phyloP scores from a whole-genome alignment of 176 grass and related monocot species.

The Carex cristatella region DNA sequence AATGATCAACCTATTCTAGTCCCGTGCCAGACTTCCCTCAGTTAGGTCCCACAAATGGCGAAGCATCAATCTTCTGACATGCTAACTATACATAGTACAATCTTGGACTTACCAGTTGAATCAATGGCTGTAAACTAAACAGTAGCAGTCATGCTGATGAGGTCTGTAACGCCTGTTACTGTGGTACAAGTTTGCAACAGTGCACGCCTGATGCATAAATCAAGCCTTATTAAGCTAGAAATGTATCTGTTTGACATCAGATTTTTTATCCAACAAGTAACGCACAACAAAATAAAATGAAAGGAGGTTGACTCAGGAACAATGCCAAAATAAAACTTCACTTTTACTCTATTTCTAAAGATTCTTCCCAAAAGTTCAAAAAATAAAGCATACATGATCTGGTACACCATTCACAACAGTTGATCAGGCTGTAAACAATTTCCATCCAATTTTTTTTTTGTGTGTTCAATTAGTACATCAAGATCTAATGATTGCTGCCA shows the following conservation, averaged over 20 bases:
- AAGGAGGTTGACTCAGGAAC: not conserved
- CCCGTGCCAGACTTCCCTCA: not conserved
- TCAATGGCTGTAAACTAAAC: not conserved
- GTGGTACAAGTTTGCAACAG: conserved; percentile 9
- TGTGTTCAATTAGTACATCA: not conserved
- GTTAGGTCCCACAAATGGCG: conserved; percentile 9
- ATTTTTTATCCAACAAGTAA: not conserved
- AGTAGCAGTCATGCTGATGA: conserved; percentile 8
- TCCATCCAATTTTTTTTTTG: not conserved
- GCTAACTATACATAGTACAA: conserved; percentile 13
- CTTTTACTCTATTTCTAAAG: not conserved
- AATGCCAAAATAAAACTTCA: not conserved
- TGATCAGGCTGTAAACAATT: not conserved
- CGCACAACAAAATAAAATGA: not conserved
- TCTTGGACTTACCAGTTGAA: not conserved
- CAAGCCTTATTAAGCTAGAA: conserved; percentile 15
- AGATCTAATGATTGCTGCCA: not conserved
- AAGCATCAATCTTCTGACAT: conserved; percentile 19
- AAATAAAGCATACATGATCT: not conserved
- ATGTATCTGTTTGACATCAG: not conserved
- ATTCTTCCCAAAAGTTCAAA: not conserved
- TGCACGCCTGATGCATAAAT: not conserved
- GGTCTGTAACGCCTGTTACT: not conserved
- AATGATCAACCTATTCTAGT: conserved; percentile 2
- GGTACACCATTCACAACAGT: not conserved